Evolutionary conservation across 805 yeast species (phyloP).

Genomic region (Candida arabinofermentans): DNA sequence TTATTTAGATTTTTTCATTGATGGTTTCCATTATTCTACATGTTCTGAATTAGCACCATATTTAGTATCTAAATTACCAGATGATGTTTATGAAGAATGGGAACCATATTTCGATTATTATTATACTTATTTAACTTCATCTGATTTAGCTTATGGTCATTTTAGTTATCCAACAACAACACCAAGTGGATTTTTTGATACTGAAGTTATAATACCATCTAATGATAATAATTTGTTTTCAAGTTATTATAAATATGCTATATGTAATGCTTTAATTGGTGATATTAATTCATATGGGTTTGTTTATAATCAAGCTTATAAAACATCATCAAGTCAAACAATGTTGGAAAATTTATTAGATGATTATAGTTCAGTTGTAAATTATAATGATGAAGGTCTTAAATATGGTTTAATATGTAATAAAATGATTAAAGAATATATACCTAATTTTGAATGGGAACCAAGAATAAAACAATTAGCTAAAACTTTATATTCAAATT

Average conservation of each 20-base stretch:
- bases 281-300: constrained; percentile 8
- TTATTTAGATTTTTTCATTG: too few species aligned
- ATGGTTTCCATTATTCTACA: too few species aligned
- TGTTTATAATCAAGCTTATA: constrained; percentile 4
- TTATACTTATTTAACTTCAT: too few species aligned
- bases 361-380: not conserved
- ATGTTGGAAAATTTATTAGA: not conserved
- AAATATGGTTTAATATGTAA: not conserved
- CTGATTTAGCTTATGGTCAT: too few species aligned
- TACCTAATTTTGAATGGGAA: not conserved
- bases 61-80: too few species aligned
- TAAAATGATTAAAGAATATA: not conserved
- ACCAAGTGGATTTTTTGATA: not conserved
- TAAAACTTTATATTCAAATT: not conserved
- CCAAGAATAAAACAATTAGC: not conserved
- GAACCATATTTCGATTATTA: too few species aligned
- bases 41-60: too few species aligned
- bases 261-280: constrained; percentile 8
- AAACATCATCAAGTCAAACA: not conserved
- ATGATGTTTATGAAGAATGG: too few species aligned
- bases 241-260: constrained; percentile 7
- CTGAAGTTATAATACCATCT: constrained; percentile 8
- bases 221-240: constrained; percentile 1
- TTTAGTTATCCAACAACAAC: not conserved
- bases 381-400: not conserved